Conservation (phyloP, 768 basidiomycete species). For the Agrocybe chaxingu region DNA sequence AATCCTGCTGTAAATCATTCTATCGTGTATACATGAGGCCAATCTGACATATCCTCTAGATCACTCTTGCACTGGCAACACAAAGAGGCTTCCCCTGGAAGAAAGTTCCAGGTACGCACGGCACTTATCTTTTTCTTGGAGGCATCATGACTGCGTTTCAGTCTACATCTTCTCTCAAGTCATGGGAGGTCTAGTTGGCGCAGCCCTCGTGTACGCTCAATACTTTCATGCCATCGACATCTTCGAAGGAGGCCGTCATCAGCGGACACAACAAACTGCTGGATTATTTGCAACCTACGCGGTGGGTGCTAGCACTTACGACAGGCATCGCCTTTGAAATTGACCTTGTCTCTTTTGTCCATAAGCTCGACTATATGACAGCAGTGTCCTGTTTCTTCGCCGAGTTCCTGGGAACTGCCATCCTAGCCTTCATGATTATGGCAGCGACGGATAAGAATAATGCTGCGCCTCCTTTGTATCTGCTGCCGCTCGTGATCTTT, state of each 20-base stretch:
- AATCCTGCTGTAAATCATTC: slow-evolving; percentile 58
- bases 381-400: slow-evolving; percentile 38
- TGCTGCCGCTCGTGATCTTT: slow-evolving; percentile 56
- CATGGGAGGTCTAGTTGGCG: slow-evolving; percentile 60
- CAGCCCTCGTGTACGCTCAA: slow-evolving; percentile 56
- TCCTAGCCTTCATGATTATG: slow-evolving; percentile 55
- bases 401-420: slow-evolving; percentile 54
- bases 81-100: slow-evolving; percentile 75
- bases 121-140: background rate
- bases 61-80: slow-evolving; percentile 69
- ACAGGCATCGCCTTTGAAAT: background rate
- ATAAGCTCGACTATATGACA: slow-evolving; percentile 30
- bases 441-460: slow-evolving; percentile 53
- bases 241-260: slow-evolving; percentile 51
- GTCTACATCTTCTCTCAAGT: slow-evolving; percentile 46
- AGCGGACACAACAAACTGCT: slow-evolving; percentile 56
- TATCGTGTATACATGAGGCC: background rate
- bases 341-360: background rate
- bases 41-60: slow-evolving; percentile 27
- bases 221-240: slow-evolving; percentile 68
- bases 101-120: slow-evolving; percentile 58
- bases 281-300: slow-evolving; percentile 59
- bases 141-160: background rate
- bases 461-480: slow-evolving; percentile 38
- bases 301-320: slow-evolving; percentile 31